phyloP scores from a whole-genome alignment of 352 stramenopile species.

The Globisporangium nodosum region DNA sequence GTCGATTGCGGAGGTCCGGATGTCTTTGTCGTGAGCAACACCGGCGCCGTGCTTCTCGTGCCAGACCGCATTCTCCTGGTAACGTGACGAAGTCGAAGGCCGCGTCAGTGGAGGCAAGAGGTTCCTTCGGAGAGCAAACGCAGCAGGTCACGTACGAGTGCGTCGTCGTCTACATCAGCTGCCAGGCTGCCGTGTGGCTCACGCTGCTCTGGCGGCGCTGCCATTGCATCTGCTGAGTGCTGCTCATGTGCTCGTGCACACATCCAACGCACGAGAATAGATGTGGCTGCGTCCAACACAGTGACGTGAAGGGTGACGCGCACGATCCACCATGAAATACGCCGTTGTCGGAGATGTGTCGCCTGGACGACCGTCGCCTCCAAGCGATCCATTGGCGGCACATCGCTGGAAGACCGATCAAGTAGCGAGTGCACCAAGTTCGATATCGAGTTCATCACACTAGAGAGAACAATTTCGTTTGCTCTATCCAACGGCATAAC shows the following conservation, averaged over 20 bases:
- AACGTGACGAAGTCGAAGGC: not conserved
- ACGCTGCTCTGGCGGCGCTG: constrained; percentile 1
- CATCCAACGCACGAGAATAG: no score
- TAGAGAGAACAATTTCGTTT: no score
- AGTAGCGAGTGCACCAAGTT: no score
- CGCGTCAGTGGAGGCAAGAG: not conserved
- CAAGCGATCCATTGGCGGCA: not conserved
- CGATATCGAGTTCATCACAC: no score
- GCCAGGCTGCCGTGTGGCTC: constrained; percentile 5
- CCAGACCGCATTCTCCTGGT: constrained; percentile 55
- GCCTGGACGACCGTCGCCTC: not conserved
- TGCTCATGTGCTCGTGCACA: no score
- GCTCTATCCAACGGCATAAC: no score
- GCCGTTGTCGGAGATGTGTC: not conserved
- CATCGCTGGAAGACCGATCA: not conserved
- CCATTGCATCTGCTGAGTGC: constrained; percentile 7
- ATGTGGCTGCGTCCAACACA: no score
- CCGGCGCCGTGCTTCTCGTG: constrained; percentile 35
- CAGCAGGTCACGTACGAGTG: constrained; percentile 5
- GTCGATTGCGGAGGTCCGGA: constrained; percentile 34
- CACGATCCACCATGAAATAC: no score
- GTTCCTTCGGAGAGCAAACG: not conserved
- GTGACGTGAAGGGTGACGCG: no score
- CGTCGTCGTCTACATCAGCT: constrained; percentile 21
- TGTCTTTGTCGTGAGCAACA: constrained; percentile 17